These are phyloP conservation scores for Aspergillus mulundensis DNA, from an alignment of 495 filamentous ascomycete species.

Conservation along the genomic window DNA sequence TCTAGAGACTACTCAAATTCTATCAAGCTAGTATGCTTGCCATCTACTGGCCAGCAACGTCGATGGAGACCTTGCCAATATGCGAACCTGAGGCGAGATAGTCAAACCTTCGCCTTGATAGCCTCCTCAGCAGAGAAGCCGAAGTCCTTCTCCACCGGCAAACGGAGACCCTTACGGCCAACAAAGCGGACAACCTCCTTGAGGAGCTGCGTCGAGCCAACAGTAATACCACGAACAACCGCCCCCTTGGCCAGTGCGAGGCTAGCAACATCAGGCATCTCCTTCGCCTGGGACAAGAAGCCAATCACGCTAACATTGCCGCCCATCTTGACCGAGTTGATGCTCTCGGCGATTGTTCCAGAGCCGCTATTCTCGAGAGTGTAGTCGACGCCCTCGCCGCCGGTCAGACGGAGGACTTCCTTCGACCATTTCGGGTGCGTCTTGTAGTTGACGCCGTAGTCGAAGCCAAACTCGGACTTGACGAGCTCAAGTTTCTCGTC, in stretches of 20 bases:
- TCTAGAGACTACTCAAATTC: too few species aligned
- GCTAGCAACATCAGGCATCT: conserved; percentile 38
- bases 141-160: conserved; percentile 55
- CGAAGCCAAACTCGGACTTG: conserved; percentile 45
- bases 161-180: conserved; percentile 39
- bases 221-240: conserved; percentile 50
- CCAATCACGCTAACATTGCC: conserved; percentile 60
- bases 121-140: conserved; percentile 47
- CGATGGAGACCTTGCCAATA: conserved; percentile 65
- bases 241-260: conserved; percentile 42
- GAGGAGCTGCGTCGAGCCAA: conserved; percentile 50
- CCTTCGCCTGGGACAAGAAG: conserved; percentile 41
- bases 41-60: neutral
- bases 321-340: conserved; percentile 54
- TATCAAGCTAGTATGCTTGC: neutral
- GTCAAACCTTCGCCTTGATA: conserved; percentile 38
- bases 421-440: conserved; percentile 59
- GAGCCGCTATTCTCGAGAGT: conserved; percentile 64
- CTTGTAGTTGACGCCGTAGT: conserved; percentile 56
- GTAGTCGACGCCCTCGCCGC: conserved; percentile 56
- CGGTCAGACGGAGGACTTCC: conserved; percentile 54
- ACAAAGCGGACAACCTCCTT: conserved; percentile 53
- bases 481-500: conserved; percentile 57
- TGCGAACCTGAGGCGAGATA: conserved; percentile 57
- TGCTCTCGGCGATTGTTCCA: conserved; percentile 49